Conservation (phyloP, 306 rosid species). For the Dryas alaskensis region DNA sequence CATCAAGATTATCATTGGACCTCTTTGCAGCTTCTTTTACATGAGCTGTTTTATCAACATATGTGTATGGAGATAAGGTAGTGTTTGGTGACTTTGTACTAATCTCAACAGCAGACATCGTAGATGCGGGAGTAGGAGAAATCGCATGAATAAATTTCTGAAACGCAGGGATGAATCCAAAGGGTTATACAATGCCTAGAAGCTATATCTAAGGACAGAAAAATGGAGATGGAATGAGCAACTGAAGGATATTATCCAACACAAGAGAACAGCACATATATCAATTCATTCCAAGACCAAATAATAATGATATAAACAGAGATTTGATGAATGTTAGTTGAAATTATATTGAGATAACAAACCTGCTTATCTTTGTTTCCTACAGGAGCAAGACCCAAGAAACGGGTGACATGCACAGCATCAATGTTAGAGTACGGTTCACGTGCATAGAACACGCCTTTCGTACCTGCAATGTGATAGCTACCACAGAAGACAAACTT, state of each 20-base stretch:
- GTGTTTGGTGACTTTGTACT: slow-evolving; percentile 62
- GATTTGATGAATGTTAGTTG: not conserved
- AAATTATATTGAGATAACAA: not conserved
- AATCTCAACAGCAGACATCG: slow-evolving; percentile 79
- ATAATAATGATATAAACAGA: not conserved
- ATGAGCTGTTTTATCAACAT: slow-evolving; percentile 32
- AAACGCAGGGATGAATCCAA: slow-evolving; percentile 26
- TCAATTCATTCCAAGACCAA: not conserved
- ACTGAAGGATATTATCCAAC: not conserved
- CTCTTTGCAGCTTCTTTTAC: slow-evolving; percentile 58
- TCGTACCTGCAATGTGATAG: slow-evolving; percentile 89
- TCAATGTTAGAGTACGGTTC: slow-evolving; percentile 87
- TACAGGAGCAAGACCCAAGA: slow-evolving; percentile 89
- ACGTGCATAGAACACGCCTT: slow-evolving; percentile 76
- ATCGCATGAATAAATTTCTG: slow-evolving; percentile 98
- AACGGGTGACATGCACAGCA: slow-evolving; percentile 89
- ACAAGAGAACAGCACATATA: not conserved
- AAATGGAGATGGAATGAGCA: not conserved
- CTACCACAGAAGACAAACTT: slow-evolving; percentile 44
- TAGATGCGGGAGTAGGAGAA: slow-evolving; percentile 88
- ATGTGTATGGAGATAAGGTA: slow-evolving; percentile 70
- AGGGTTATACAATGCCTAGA: slow-evolving; percentile 28
- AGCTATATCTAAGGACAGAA: slow-evolving; percentile 21
- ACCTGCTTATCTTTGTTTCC: slow-evolving; percentile 98
- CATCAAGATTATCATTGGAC: slow-evolving; percentile 48